Evolutionary conservation across 2,329 filamentous ascomycete genomes (phyloP), one percentile per base, ranked within the genome.

Genomic region (Cytospora mali): DNA sequence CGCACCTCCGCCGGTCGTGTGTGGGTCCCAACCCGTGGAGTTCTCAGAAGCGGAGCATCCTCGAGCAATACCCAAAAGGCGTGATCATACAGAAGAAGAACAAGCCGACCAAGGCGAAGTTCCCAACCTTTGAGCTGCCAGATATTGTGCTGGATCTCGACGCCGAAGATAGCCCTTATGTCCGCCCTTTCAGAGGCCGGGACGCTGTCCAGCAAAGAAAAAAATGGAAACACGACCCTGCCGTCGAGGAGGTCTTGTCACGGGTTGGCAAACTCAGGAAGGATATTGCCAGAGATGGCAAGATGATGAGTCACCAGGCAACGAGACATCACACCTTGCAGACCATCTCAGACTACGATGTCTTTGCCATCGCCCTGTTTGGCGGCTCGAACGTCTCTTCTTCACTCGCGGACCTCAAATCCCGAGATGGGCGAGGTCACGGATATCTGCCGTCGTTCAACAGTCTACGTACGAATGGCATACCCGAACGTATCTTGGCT

Each of bases 131-230:
- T 64, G 69, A 79, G 27, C 72, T 81, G 48, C 76, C 79, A 14
- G 59, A 75, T 21, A 65, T 80, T 13, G 69, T 84, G 3, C 74
- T 86, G 46, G 81, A 86, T 62, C 79, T 86, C 46, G 83, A 85
- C 66, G 79, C 80, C 51, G 76, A 80, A 64, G 75, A 78, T 23
- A 78, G 69, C 66, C 72, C 69, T 1, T 70, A 74, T 53, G 81
- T 84, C 46, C 79, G 81, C 29, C 68, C 71, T 2, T 79, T 73
- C 60, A 72, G 76, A 52, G 66, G 74, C 3, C 66, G 68, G 5
- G 73, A 80, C 51, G 78, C 79, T 58, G 69, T 66, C n/a, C 66
- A 57, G 4, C 71, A 75, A 64, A 51, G 42, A 46, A 67, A 64
- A 21, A 71, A 66, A 61, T 80, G 75, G 75, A 46, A 55, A 2